Conservation (phyloP, 768 basidiomycete species). For the Amanita rubescens region DNA sequence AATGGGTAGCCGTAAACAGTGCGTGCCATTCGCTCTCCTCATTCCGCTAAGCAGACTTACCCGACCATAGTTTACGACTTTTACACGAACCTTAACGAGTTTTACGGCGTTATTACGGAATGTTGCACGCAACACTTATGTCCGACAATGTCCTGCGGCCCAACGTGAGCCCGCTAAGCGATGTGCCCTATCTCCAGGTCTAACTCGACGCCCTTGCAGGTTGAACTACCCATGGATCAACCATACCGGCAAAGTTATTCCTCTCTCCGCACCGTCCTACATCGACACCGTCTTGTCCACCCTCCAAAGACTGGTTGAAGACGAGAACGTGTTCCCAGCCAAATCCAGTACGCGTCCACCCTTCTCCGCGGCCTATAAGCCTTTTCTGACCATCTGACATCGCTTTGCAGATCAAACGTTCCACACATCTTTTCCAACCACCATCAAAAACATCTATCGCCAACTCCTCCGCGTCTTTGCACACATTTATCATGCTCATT, state of each 20-base stretch:
- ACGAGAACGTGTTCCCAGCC: conserved; percentile 91
- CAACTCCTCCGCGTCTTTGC: conserved; percentile 96
- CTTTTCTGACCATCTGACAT: not conserved
- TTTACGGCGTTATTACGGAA: conserved; percentile 91
- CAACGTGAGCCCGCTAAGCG: conserved; percentile 47
- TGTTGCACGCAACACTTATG: conserved; percentile 87
- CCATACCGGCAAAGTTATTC: conserved; percentile 80
- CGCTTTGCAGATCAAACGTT: conserved; percentile 85
- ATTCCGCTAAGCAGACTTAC: not conserved
- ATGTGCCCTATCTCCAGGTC: not conserved
- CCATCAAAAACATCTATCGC: conserved; percentile 90
- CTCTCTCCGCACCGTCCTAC: conserved; percentile 89
- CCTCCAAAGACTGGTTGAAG: conserved; percentile 89
- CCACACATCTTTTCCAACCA: conserved; percentile 81
- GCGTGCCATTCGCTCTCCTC: conserved; percentile 22
- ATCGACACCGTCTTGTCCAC: conserved; percentile 98
- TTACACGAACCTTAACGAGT: conserved; percentile 94
- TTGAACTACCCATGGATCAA: conserved; percentile 95
- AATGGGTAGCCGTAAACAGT: conserved; percentile 97
- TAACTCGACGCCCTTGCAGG: conserved; percentile 29
- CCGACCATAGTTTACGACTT: conserved; percentile 79
- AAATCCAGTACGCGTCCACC: conserved; percentile 63
- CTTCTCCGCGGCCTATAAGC: too few species aligned
- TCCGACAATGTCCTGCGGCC: conserved; percentile 87
- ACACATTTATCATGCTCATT: conserved; percentile 95